Evolutionary conservation across 495 filamentous ascomycete genomes (phyloP), one percentile per base, ranked within the genome.

Genomic region (Penicillium cataractarum): DNA sequence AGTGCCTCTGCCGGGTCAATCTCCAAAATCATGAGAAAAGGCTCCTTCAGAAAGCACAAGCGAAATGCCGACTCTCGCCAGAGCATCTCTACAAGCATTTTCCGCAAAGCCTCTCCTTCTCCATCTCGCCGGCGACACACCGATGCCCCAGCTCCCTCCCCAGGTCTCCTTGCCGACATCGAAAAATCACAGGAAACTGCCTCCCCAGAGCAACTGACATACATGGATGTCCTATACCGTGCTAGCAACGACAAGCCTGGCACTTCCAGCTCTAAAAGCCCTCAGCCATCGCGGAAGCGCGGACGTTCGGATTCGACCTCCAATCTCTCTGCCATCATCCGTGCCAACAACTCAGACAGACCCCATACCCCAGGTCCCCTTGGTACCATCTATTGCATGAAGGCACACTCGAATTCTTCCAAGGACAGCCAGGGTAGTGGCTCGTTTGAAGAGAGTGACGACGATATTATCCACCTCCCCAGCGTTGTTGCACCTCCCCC

Each of bases 401-500:
- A 76, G 46, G 78, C 78, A 13, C 75, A 79, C 19, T 77, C 74
- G 1, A 65, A 58, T 3, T 65, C 71, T 2, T 67, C 67, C 9
- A 62, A 55, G 9, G 65, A 69, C 22, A 66, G 67, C 63, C 65
- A 60, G 35, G 50, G 53, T 21, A 71, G 70, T 55, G 61, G 65
- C 55, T 69, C 74, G 8, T 57, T 35, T 9, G 70, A 77, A 31
- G 78, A 76, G 26, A 70, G 66, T 5, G 77, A 80, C 39, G 74
- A 76, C 53, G 76, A 78, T 7, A 74, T 80, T 48, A 73, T 79
- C 40, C 73, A 77, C 10, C 69, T 80, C 6, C 78, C 78, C 10
- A 77, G 74, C 32, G 61, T 74, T 22, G 65, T 27, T 10, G 55
- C 64, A 0, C 56, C 61, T 3, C 61, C 68, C 17, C 76, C 76